Evolutionary conservation across 352 stramenopile genomes (phyloP), one percentile per base, ranked within the genome.

Genomic region (Pythium sp.): DNA sequence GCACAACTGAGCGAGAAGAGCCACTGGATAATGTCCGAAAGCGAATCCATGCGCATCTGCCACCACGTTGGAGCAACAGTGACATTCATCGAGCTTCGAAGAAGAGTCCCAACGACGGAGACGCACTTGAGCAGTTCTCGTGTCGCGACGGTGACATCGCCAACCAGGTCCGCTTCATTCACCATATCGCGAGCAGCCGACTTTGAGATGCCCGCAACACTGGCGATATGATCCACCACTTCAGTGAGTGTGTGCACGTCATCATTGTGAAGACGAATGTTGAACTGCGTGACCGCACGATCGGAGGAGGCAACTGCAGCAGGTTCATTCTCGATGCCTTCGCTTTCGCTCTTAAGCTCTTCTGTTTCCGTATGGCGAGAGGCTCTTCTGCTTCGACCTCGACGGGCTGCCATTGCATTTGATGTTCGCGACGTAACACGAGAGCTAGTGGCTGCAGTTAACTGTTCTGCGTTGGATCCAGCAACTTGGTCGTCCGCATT

Each of bases 251-350:
- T 82, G 64, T 95, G 85, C 9, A 94, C 81, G 53, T 95, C 89
- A 57, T 96, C 89, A 66, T 93, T 95, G 62, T 96, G 89, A 20
- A 96, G 73, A n/a, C 87, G 84, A 62, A 95, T 80, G 15, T 65
- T 69, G 43, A 92, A 88, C 28, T 73, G 72, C 11, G 68, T 73
- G 62, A 68, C 58, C 51, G 51, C 62, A 12, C 56, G 18, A 49
- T 62, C 20, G 32, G 60, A 20, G 71, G 58, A 8, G 9, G 22
- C 18, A 32, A 15, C 20, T 5, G 22, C 22, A 24, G 26, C 30
- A 15, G 26, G 1, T 43, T 57, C 60, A n/a, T 14, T n/a, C 47
- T 58, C 54, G n/a, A 60, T 5, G 20, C 18, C 68, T 15, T 62
- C 65, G 12, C 53, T 14, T 26, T 81, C 71, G 1, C 46, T 47